A percentile compares a stretch with the other conserved stretches of the same genome.
Evolutionary conservation across 805 yeast genomes (phyloP).

Genomic region (Sugiyamaella boreocaroliniensis): DNA sequence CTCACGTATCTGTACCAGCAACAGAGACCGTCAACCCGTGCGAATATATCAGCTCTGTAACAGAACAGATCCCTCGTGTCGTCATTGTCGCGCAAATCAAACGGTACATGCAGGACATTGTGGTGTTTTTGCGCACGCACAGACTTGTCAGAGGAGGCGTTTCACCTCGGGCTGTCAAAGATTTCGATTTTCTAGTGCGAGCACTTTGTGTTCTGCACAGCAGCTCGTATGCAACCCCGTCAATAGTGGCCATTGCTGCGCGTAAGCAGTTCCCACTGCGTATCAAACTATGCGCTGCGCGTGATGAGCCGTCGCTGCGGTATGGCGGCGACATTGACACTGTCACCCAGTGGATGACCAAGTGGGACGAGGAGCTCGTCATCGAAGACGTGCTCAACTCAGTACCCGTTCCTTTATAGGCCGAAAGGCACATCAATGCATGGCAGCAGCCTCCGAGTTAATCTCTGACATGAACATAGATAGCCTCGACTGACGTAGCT

Average conservation of each 20-base stretch:
- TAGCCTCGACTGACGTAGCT: too few species aligned
- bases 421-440: neutral
- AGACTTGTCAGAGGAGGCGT: constrained; percentile 49
- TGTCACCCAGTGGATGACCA: constrained; percentile 36
- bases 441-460: too few species aligned
- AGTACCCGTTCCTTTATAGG: constrained; percentile 47
- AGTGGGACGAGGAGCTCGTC: constrained; percentile 43
- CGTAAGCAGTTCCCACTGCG: constrained; percentile 44
- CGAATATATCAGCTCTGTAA: neutral
- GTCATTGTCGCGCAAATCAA: constrained; percentile 44
- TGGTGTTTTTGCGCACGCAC: constrained; percentile 47
- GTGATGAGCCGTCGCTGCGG: constrained; percentile 45
- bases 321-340: constrained; percentile 50
- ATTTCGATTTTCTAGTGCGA: constrained; percentile 36
- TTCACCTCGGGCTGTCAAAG: constrained; percentile 40
- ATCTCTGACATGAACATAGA: too few species aligned
- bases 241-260: constrained; percentile 45
- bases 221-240: constrained; percentile 44
- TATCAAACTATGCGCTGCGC: constrained; percentile 34
- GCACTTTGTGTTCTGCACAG: constrained; percentile 39
- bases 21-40: neutral
- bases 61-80: constrained; percentile 19
- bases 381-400: constrained; percentile 46
- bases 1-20: neutral
- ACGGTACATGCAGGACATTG: constrained; percentile 51